Evolutionary conservation across 805 yeast genomes (phyloP), one percentile per base, ranked within the genome.

Genomic region (Sugiyamaella lignohabitans): DNA sequence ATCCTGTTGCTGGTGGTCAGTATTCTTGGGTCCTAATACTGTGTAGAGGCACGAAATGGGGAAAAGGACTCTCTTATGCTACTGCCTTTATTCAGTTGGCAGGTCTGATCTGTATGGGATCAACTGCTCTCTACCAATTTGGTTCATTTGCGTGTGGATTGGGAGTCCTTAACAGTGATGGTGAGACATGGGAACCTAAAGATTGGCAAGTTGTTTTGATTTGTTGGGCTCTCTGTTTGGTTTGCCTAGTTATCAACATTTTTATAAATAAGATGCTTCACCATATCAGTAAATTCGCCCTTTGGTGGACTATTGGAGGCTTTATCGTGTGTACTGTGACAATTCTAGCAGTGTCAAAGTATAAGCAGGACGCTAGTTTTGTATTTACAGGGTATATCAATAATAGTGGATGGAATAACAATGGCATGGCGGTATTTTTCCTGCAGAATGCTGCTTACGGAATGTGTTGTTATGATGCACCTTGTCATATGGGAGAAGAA

Each of bases 1-100:
- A 74, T 60, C 87, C 87, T 24, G 80, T 82, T 8, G 70, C 82
- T 16, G 78, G 84, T 18, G 87, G 87, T 38, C 74, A 82, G 14
- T 84, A 84, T 42, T 80, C 80, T 50, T 84, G 87, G 49, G 80
- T 80, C 1, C 72, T 78, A n/a, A 52, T 57, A 41, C 47, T 61
- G 24, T 54, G 57, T 5, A n/a, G 27, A 29, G 44, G 43, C 14
- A 53, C 47, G 3, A 38, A 37, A 30, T 53, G 52, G 50, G 53
- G 55, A 5, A 39, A 42, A 30, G 52, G 45, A 11, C 36, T 46
- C 10, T 51, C 54, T 14, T 53, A 43, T 27, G 38, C 42, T 17
- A 51, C 54, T 8, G 56, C 54, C 2, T 56, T 57, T 53, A 54
- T 53, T 46, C 59, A 55, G 46, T 52, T 57, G 22, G 58, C 56